Conservation (phyloP, 176 grass and related monocot genomes). For the Phoenix roebelenii region DNA sequence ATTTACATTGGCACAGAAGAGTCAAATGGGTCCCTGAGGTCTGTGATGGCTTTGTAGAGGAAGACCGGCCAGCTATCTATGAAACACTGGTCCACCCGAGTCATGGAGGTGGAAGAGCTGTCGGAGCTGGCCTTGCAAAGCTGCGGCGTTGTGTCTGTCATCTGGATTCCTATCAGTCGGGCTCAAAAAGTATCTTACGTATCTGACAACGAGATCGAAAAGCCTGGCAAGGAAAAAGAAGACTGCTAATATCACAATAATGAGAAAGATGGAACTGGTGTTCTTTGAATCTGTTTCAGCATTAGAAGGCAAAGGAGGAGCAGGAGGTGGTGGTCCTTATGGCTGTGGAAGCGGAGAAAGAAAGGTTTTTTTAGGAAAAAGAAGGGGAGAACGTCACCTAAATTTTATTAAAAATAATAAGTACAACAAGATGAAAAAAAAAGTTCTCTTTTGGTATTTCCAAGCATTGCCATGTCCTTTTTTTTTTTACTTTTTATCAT, state of each 20-base stretch:
- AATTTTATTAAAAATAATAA: too few species aligned
- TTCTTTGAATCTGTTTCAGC: conserved; percentile 14
- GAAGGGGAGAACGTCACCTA: too few species aligned
- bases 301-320: conserved; percentile 10
- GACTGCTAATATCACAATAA: conserved; percentile 51
- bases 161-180: conserved; percentile 17
- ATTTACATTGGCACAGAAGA: conserved; percentile 89
- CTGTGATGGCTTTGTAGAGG: conserved; percentile 55
- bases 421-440: background rate
- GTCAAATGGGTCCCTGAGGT: conserved; percentile 76
- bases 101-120: conserved; percentile 95
- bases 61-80: conserved; percentile 86
- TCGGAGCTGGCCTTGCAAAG: conserved; percentile 82
- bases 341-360: conserved; percentile 20
- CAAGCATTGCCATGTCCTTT: too few species aligned
- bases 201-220: conserved; percentile 45
- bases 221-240: conserved; percentile 82
- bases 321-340: conserved; percentile 4
- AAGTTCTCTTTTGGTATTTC: background rate
- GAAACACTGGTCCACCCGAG: conserved; percentile 83
- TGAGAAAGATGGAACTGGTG: conserved; percentile 71
- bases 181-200: conserved; percentile 24
- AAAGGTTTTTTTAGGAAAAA: background rate
- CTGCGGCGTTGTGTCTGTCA: conserved; percentile 21
- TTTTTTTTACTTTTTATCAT: too few species aligned